Conservation (phyloP, 192 early-diverging fungal species). For the Jimgerdemannia flammicorona region DNA sequence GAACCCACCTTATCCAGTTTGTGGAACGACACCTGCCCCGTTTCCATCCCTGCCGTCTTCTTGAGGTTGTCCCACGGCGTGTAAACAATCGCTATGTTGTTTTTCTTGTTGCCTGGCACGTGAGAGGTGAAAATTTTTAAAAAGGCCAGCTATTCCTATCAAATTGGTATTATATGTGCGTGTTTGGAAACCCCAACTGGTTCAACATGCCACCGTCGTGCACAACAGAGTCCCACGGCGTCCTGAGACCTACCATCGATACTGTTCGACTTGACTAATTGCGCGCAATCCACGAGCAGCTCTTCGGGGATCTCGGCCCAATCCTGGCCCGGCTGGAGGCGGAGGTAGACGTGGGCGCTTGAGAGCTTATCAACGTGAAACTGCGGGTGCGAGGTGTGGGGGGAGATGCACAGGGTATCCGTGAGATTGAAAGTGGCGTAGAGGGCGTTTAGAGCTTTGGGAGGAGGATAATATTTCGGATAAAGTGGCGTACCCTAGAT, state of each 20-base stretch:
- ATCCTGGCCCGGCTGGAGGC: slow-evolving; percentile 58
- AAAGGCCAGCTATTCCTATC: background rate
- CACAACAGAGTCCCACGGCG: background rate
- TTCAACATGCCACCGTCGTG: too few relatives aligned
- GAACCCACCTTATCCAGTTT: slow-evolving; percentile 42
- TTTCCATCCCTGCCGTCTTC: slow-evolving; percentile 92
- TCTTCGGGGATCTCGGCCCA: slow-evolving; percentile 80
- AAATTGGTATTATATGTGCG: background rate
- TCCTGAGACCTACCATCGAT: slow-evolving; percentile 66
- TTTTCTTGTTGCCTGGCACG: slow-evolving; percentile 79
- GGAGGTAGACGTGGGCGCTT: slow-evolving; percentile 95
- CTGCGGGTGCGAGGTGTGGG: slow-evolving; percentile 22
- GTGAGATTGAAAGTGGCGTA: too few relatives aligned
- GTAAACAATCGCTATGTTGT: slow-evolving; percentile 90
- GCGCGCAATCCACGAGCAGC: slow-evolving; percentile 83
- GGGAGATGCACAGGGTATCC: too few relatives aligned
- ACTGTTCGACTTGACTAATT: slow-evolving; percentile 95
- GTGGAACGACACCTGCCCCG: slow-evolving; percentile 93
- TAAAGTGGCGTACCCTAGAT: too few relatives aligned
- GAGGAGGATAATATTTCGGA: too few relatives aligned
- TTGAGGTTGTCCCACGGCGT: slow-evolving; percentile 89
- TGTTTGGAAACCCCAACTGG: background rate
- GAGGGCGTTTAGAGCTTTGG: too few relatives aligned
- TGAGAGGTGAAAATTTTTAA: background rate
- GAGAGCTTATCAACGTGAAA: slow-evolving; percentile 99